These are phyloP conservation scores for Ascochyta pisi DNA, from an alignment of 2,329 filamentous ascomycete genomes.

Conservation along the genomic window DNA sequence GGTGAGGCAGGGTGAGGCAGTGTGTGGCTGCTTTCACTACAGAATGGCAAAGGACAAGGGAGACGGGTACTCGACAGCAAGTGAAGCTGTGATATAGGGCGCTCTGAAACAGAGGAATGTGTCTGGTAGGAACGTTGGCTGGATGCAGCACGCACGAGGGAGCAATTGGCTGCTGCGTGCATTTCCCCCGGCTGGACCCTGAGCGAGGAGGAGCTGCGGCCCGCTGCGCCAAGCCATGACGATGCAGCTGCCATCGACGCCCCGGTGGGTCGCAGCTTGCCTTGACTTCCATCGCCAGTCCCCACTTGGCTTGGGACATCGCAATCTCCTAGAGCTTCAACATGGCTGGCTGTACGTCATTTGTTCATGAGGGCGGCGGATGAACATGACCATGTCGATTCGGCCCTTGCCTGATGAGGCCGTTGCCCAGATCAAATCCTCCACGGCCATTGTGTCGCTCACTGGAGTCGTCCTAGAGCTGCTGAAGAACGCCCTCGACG, in stretches of 20 bases:
- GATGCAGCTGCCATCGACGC: slow-evolving; percentile 7
- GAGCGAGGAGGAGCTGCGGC: slow-evolving; percentile 2
- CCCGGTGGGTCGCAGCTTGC: slow-evolving; percentile 10
- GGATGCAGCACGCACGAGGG: slow-evolving; percentile 10
- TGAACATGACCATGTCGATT: slow-evolving; percentile 54
- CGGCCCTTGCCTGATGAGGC: slow-evolving; percentile 73
- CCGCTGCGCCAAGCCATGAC: slow-evolving; percentile 18
- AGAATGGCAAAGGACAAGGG: not conserved
- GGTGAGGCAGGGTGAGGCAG: slow-evolving; percentile 20
- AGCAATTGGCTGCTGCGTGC: slow-evolving; percentile 13
- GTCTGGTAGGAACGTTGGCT: slow-evolving; percentile 12
- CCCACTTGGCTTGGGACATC: slow-evolving; percentile 10
- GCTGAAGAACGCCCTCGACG: slow-evolving; percentile 85
- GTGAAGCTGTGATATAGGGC: not conserved
- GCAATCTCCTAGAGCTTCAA: not conserved
- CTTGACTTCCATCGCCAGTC: slow-evolving; percentile 2
- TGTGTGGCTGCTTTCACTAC: not conserved
- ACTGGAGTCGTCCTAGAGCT: slow-evolving; percentile 75
- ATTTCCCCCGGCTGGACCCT: slow-evolving; percentile 26
- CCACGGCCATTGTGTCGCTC: slow-evolving; percentile 77
- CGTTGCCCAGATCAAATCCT: slow-evolving; percentile 82
- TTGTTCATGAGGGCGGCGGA: slow-evolving; percentile 7
- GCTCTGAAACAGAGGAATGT: slow-evolving; percentile 18
- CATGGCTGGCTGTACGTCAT: slow-evolving; percentile 9
- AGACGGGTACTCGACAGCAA: not conserved